Evolutionary conservation across 1,139 yeast species (phyloP).

Genomic region (Blastobotrys petasosporus): DNA sequence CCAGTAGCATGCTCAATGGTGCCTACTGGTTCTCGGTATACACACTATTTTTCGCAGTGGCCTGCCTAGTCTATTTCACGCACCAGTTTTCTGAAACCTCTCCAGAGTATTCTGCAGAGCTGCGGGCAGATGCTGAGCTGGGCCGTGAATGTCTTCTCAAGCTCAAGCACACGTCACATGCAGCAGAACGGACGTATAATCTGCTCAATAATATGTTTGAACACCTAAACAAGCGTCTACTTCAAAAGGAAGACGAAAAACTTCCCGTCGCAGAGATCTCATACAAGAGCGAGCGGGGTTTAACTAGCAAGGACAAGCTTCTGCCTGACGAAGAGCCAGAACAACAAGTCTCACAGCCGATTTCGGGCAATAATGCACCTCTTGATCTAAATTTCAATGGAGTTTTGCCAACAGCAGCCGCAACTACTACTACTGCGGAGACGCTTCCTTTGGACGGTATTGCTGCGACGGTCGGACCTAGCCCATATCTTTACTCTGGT

Average conservation of each 20-base stretch:
- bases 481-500: conserved; percentile 46
- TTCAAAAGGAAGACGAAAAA: conserved; percentile 1
- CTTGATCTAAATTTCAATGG: neutral
- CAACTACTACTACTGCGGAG: too few species aligned
- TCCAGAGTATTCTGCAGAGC: conserved; percentile 48
- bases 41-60: conserved; percentile 87
- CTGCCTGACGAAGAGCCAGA: conserved; percentile 1
- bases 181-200: conserved; percentile 75
- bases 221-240: conserved; percentile 46
- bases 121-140: conserved; percentile 70
- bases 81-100: conserved; percentile 58
- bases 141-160: conserved; percentile 71
- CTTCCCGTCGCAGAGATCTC: conserved; percentile 2
- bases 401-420: too few species aligned
- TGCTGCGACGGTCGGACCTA: too few species aligned
- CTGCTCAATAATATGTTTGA: conserved; percentile 76
- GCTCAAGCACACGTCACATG: conserved; percentile 66
- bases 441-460: too few species aligned
- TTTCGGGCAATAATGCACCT: neutral
- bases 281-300: conserved; percentile 42
- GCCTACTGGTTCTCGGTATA: conserved; percentile 92
- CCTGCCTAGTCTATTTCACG: conserved; percentile 77
- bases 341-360: conserved; percentile 11
- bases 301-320: neutral
- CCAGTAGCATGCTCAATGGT: conserved; percentile 67